A percentile compares a stretch with the other conserved stretches of the same genome.
Conservation (phyloP, 345 rosid species). For the Sisymbrium irio region DNA sequence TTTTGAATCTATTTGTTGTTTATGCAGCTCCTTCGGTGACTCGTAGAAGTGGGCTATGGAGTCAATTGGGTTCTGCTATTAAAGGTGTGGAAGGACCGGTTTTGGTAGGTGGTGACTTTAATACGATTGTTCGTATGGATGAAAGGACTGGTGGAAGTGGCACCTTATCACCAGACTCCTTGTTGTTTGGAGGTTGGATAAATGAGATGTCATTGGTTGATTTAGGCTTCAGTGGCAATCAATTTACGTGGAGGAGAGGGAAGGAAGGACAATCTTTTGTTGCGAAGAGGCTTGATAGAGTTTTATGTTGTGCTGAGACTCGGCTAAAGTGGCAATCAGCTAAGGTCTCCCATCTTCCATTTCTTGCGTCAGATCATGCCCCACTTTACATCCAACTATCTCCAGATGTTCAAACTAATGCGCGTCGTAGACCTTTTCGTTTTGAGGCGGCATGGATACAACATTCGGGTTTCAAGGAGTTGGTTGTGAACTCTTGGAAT, state of each 20-base stretch:
- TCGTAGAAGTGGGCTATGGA: neutral
- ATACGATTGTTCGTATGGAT: neutral
- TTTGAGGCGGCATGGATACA: too few relatives aligned
- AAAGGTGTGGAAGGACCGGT: neutral
- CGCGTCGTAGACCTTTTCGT: too few relatives aligned
- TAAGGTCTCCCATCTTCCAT: too few relatives aligned
- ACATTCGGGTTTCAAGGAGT: too few relatives aligned
- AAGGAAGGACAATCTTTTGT: too few relatives aligned
- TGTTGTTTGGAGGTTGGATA: neutral
- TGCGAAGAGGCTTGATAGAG: too few relatives aligned
- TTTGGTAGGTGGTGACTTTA: neutral
- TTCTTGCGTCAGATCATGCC: too few relatives aligned
- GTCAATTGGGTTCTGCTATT: neutral
- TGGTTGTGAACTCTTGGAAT: too few relatives aligned
- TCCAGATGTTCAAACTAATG: too few relatives aligned
- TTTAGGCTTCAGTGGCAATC: neutral
- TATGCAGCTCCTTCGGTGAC: neutral
- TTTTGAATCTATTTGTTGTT: neutral
- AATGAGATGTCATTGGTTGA: neutral
- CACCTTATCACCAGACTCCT: neutral
- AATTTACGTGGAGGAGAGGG: neutral
- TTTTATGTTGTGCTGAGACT: too few relatives aligned
- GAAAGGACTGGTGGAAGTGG: neutral
- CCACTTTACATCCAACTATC: too few relatives aligned
- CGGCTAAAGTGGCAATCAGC: too few relatives aligned